Conservation (phyloP, 768 basidiomycete genomes). For the Fibroporia radiculosa region DNA sequence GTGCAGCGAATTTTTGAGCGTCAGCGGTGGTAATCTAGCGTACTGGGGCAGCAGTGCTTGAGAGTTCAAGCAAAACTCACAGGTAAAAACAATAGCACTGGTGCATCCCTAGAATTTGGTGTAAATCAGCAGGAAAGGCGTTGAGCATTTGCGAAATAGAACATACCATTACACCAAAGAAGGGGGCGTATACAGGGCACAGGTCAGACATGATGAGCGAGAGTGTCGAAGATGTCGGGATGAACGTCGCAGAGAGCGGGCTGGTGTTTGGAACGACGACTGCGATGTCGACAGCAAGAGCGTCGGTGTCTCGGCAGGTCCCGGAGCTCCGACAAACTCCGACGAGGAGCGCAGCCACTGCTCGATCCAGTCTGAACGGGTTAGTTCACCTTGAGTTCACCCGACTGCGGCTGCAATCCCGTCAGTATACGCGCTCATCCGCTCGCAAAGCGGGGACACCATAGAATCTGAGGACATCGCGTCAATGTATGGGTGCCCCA, state of each 20-base stretch:
- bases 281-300: slow-evolving; percentile 1
- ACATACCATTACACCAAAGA: slow-evolving; percentile 94
- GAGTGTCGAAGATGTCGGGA: neutral
- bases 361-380: no score
- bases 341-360: no score
- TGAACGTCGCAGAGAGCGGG: neutral
- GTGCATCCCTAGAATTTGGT: slow-evolving; percentile 73
- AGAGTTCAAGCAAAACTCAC: slow-evolving; percentile 39
- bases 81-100: slow-evolving; percentile 95
- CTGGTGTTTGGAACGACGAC: slow-evolving; percentile 1
- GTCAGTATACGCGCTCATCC: no score
- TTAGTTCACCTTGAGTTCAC: no score
- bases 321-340: slow-evolving; percentile 4
- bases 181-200: slow-evolving; percentile 94
- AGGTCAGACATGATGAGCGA: slow-evolving; percentile 65
- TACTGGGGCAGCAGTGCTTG: neutral
- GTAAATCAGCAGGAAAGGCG: neutral
- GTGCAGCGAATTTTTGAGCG: neutral
- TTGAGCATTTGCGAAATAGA: no score
- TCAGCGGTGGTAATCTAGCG: neutral
- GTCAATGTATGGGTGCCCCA: no score
- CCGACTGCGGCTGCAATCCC: no score
- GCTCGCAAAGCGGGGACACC: no score
- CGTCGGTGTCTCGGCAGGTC: neutral
- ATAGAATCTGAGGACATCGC: no score